Percentiles rank a stretch among this genome's conserved stretches.
phyloP scores from a whole-genome alignment of 768 basidiomycete species.

The Pilatotrama ljubarskyi region DNA sequence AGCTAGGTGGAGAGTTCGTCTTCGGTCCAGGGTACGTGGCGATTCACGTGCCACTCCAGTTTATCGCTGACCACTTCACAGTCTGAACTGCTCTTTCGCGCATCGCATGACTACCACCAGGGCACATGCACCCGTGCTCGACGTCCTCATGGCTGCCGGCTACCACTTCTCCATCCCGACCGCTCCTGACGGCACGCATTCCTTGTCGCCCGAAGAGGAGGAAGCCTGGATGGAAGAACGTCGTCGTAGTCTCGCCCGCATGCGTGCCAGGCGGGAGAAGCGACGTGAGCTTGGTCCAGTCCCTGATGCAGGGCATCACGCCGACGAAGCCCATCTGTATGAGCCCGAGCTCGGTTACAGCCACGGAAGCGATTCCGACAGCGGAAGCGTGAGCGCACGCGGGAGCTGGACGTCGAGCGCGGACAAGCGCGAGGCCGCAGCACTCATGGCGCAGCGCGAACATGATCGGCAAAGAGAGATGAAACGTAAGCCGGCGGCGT shows the following conservation, averaged over 20 bases:
- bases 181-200: slow-evolving; percentile 6
- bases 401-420: slow-evolving; percentile 22
- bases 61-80: slow-evolving; percentile 28
- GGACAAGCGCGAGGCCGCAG: slow-evolving; percentile 8
- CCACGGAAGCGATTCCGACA: slow-evolving; percentile 19
- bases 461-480: background rate
- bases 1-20: slow-evolving; percentile 90
- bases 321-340: background rate
- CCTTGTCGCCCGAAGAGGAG: slow-evolving; percentile 26
- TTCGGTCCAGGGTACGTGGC: slow-evolving; percentile 57
- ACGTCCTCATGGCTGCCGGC: slow-evolving; percentile 67
- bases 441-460: background rate
- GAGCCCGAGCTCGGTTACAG: slow-evolving; percentile 18
- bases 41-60: background rate
- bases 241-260: slow-evolving; percentile 36
- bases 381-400: slow-evolving; percentile 17
- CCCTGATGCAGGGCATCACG: background rate
- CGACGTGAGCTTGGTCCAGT: slow-evolving; percentile 24
- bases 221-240: slow-evolving; percentile 42
- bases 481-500: background rate
- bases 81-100: slow-evolving; percentile 68
- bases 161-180: slow-evolving; percentile 26
- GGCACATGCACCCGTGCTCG: slow-evolving; percentile 71
- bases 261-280: slow-evolving; percentile 33
- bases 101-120: slow-evolving; percentile 83